These are phyloP conservation scores for Euphrasia confusa DNA, from an alignment of 257 asterid genomes.

Conservation along the genomic window DNA sequence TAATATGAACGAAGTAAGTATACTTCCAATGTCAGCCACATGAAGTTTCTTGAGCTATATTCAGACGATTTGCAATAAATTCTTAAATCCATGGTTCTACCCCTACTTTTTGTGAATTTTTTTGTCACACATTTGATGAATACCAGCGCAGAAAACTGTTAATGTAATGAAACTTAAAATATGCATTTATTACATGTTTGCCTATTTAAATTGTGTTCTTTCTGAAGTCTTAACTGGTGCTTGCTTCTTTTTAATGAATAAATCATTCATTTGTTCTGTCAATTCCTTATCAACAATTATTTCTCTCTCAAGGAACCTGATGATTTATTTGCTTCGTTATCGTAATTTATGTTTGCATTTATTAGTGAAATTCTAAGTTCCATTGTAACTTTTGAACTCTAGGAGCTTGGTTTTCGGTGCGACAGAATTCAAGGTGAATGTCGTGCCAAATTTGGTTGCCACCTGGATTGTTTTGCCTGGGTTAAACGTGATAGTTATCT, in stretches of 20 bases:
- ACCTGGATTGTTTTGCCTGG: slow-evolving; percentile 98
- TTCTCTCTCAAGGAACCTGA: slow-evolving; percentile 17
- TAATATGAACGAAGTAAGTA: slow-evolving; percentile 67
- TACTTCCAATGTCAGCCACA: slow-evolving; percentile 19
- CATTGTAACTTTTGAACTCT: slow-evolving; percentile 28
- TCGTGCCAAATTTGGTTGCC: slow-evolving; percentile 97
- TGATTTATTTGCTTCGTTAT: slow-evolving; percentile 12
- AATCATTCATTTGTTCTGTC: slow-evolving; percentile 16
- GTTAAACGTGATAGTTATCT: slow-evolving; percentile 99
- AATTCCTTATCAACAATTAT: slow-evolving; percentile 2
- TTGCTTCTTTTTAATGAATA: slow-evolving; percentile 24
- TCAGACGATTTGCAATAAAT: slow-evolving; percentile 9
- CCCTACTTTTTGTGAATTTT: background rate
- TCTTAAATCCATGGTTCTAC: slow-evolving; percentile 7
- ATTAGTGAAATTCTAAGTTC: slow-evolving; percentile 20
- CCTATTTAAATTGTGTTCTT: slow-evolving; percentile 6
- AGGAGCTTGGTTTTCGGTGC: slow-evolving; percentile 96
- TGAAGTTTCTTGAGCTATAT: slow-evolving; percentile 17
- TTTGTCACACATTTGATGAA: slow-evolving; percentile 5
- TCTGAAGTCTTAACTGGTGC: slow-evolving; percentile 13
- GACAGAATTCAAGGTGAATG: slow-evolving; percentile 95
- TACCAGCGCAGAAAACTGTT: slow-evolving; percentile 10
- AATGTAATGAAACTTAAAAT: slow-evolving; percentile 11
- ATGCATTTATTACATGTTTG: slow-evolving; percentile 11
- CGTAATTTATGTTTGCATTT: slow-evolving; percentile 19